Conservation (phyloP, 495 filamentous ascomycete species). For the Immersiella caudata region DNA sequence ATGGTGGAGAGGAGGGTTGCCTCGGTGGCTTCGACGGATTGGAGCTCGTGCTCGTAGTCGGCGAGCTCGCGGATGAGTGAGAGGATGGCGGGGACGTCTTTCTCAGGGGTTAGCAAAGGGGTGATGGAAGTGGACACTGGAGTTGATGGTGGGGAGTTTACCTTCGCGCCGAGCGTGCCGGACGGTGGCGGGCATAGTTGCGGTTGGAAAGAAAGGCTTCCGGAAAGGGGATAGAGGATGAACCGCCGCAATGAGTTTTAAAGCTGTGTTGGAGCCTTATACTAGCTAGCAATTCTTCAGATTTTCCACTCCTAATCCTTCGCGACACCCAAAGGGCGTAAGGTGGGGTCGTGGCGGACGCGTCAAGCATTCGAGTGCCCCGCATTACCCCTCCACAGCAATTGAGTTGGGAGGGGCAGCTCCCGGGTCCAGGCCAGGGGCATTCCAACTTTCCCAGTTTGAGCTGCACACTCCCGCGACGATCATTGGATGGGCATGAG, state of each 20-base stretch:
- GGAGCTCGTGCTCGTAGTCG: conserved; percentile 76
- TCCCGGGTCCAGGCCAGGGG: neutral
- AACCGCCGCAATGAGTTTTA: neutral
- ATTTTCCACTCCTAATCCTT: neutral
- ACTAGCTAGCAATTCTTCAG: neutral
- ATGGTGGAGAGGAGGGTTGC: conserved; percentile 73
- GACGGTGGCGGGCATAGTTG: conserved; percentile 30
- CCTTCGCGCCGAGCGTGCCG: conserved; percentile 43
- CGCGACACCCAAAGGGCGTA: neutral
- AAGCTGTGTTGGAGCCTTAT: neutral
- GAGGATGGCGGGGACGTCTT: conserved; percentile 83
- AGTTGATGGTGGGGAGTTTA: conserved; percentile 1
- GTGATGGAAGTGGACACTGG: neutral
- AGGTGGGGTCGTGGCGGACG: neutral
- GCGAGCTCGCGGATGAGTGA: conserved; percentile 85
- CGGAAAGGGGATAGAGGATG: too few relatives aligned
- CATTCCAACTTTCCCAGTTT: neutral
- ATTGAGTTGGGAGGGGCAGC: neutral
- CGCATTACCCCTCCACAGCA: conserved; percentile 9
- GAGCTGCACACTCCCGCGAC: neutral
- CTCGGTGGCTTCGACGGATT: conserved; percentile 78
- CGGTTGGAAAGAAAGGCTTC: conserved; percentile 14
- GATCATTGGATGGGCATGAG: conserved; percentile 3
- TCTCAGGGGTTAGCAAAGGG: neutral
- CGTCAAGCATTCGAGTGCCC: conserved; percentile 5